phyloP scores from a whole-genome alignment of 345 rosid species.

The Adansonia digitata region DNA sequence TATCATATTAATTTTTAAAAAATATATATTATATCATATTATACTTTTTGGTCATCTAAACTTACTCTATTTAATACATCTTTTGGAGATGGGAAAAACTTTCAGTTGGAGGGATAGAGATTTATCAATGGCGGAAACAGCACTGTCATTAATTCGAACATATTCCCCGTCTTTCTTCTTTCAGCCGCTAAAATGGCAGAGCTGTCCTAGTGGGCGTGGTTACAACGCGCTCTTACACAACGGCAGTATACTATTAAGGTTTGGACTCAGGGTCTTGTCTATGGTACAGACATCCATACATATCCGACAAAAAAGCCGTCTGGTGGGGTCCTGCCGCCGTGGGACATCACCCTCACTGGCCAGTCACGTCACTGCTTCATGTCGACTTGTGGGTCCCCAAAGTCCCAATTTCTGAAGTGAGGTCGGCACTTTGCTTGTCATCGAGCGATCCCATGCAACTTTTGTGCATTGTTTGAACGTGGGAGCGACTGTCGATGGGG shows the following conservation, averaged over 20 bases:
- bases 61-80: too few species aligned
- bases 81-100: too few species aligned
- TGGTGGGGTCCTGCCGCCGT: constrained; percentile 14
- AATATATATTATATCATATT: too few species aligned
- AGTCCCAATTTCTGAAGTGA: too few species aligned
- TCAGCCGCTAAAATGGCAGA: constrained; percentile 18
- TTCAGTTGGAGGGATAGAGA: constrained; percentile 30
- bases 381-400: constrained; percentile 25
- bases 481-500: background rate
- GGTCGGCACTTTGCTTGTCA: too few species aligned
- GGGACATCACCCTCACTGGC: constrained; percentile 1
- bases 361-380: constrained; percentile 17
- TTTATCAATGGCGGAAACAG: constrained; percentile 21
- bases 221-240: constrained; percentile 41
- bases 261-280: background rate
- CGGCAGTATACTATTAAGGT: too few species aligned
- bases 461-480: too few species aligned
- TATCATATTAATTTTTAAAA: too few species aligned
- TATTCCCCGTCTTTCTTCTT: constrained; percentile 42
- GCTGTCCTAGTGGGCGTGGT: constrained; percentile 43
- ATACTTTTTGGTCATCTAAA: too few species aligned
- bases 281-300: constrained; percentile 17
- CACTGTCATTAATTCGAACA: constrained; percentile 30
- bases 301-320: constrained; percentile 48
- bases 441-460: too few species aligned